Conservation (phyloP, 1,139 yeast genomes). For the Debaryomyces sp. region DNA sequence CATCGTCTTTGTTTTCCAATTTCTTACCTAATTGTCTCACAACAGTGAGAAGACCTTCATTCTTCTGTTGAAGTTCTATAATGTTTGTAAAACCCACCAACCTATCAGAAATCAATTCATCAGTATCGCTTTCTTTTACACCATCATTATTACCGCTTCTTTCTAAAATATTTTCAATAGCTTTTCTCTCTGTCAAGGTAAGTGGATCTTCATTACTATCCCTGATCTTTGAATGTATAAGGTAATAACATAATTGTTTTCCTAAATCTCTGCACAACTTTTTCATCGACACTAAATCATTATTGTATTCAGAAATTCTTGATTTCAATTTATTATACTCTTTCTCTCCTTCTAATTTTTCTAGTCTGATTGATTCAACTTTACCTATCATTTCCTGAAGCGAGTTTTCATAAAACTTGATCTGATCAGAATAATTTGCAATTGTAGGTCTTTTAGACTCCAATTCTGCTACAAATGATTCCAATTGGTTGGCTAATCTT, state of each 20-base stretch:
- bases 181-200: slow-evolving; percentile 56
- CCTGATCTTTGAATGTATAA: slow-evolving; percentile 66
- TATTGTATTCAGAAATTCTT: slow-evolving; percentile 33
- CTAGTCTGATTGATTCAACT: slow-evolving; percentile 39
- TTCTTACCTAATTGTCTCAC: slow-evolving; percentile 70
- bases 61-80: slow-evolving; percentile 70
- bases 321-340: slow-evolving; percentile 35
- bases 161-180: slow-evolving; percentile 48
- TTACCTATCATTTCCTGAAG: slow-evolving; percentile 43
- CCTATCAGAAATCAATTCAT: slow-evolving; percentile 68
- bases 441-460: slow-evolving; percentile 81
- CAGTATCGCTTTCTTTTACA: slow-evolving; percentile 62
- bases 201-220: slow-evolving; percentile 57
- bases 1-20: slow-evolving; percentile 57
- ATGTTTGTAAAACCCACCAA: slow-evolving; percentile 70
- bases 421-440: slow-evolving; percentile 62
- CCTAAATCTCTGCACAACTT: slow-evolving; percentile 73
- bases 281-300: slow-evolving; percentile 47
- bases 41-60: slow-evolving; percentile 67
- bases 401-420: slow-evolving; percentile 45
- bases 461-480: slow-evolving; percentile 71
- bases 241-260: slow-evolving; percentile 72
- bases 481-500: slow-evolving; percentile 69
- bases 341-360: slow-evolving; percentile 45
- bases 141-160: slow-evolving; percentile 37